phyloP scores from a whole-genome alignment of 2,329 filamentous ascomycete genomes.

The Parascedosporium putredinis region DNA sequence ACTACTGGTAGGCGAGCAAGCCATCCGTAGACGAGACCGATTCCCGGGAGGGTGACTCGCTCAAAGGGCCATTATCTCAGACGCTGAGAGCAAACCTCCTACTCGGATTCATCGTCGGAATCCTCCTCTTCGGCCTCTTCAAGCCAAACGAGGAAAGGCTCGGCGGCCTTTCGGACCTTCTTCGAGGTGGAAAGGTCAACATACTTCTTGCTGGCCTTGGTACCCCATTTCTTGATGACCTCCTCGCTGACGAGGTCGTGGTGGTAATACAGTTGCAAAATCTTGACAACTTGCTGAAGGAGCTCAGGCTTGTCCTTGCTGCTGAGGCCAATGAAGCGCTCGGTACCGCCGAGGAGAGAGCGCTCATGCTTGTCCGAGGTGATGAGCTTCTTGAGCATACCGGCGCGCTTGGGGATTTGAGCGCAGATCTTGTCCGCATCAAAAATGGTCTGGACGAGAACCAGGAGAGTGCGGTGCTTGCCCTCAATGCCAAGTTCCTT shows the following conservation, averaged over 20 bases:
- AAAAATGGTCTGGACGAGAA: constrained; percentile 89
- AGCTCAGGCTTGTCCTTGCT: constrained; percentile 72
- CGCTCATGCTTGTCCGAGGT: constrained; percentile 91
- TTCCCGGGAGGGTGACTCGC: too few relatives aligned
- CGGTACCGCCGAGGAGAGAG: constrained; percentile 86
- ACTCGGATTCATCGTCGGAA: constrained; percentile 34
- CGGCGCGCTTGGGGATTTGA: constrained; percentile 74
- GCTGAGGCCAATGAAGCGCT: constrained; percentile 69
- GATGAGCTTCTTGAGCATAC: constrained; percentile 84
- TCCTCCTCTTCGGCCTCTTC: constrained; percentile 73
- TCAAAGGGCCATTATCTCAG: too few relatives aligned
- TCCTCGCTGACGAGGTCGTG: constrained; percentile 84
- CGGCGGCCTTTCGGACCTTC: constrained; percentile 90
- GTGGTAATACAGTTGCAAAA: constrained; percentile 84
- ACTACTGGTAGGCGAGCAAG: too few relatives aligned
- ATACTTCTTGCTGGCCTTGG: constrained; percentile 97
- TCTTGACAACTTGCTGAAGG: constrained; percentile 65
- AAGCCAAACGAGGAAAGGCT: constrained; percentile 92
- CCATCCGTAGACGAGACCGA: too few relatives aligned
- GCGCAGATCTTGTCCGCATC: constrained; percentile 70
- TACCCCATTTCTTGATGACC: constrained; percentile 79
- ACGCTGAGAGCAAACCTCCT: too few relatives aligned
- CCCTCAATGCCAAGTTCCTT: constrained; percentile 88
- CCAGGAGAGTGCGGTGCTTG: constrained; percentile 88
- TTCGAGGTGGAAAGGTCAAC: constrained; percentile 80